These are phyloP conservation scores for Torulaspora pretoriensis DNA, from an alignment of 1,139 yeast species.

Conservation along the genomic window DNA sequence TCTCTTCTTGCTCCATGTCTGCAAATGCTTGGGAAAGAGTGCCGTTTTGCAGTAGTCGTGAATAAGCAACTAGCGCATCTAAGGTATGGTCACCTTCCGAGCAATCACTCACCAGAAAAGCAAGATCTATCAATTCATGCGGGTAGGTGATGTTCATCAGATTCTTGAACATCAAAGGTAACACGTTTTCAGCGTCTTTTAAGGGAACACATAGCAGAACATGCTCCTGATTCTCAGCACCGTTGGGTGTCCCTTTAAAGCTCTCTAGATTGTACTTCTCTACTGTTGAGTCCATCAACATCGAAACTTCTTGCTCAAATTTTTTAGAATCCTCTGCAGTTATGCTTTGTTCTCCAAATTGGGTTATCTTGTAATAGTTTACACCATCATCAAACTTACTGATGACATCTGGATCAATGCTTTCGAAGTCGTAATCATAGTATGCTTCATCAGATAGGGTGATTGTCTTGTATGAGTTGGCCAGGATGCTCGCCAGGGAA, in stretches of 20 bases:
- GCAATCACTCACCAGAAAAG: constrained; percentile 81
- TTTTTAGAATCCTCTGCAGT: constrained; percentile 25
- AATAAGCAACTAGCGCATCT: constrained; percentile 60
- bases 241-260: constrained; percentile 52
- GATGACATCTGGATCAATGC: constrained; percentile 33
- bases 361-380: constrained; percentile 35
- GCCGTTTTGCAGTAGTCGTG: constrained; percentile 67
- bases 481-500: neutral
- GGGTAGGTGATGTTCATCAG: constrained; percentile 83
- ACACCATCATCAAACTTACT: constrained; percentile 39
- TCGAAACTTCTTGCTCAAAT: constrained; percentile 28
- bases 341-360: constrained; percentile 32
- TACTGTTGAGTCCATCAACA: constrained; percentile 40
- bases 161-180: constrained; percentile 80
- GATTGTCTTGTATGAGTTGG: constrained; percentile 10
- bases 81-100: constrained; percentile 71
- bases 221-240: constrained; percentile 56
- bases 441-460: constrained; percentile 34
- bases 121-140: constrained; percentile 75
- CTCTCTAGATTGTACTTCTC: constrained; percentile 60
- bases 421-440: constrained; percentile 35
- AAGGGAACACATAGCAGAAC: constrained; percentile 72
- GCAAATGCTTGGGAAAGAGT: constrained; percentile 50
- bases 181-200: constrained; percentile 74
- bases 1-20: constrained; percentile 48